A percentile compares a stretch with the other conserved stretches of the same genome.
These are phyloP conservation scores for Tolypocladium tropicale DNA, from an alignment of 2,329 filamentous ascomycete species.

Conservation along the genomic window DNA sequence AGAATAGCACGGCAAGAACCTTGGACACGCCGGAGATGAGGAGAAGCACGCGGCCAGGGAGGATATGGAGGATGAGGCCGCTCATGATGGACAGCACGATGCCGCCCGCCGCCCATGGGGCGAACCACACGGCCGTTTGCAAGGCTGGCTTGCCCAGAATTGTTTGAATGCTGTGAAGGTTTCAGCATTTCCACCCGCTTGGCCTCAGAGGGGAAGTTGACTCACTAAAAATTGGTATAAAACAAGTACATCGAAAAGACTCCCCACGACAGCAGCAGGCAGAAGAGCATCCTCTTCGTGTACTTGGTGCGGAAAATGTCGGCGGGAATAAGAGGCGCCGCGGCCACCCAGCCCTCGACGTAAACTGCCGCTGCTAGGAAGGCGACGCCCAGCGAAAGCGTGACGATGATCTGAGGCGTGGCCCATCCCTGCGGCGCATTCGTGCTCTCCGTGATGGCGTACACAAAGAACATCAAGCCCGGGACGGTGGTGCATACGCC, in stretches of 20 bases:
- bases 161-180: constrained; percentile 32
- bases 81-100: constrained; percentile 43
- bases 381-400: constrained; percentile 45
- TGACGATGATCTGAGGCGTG: constrained; percentile 52
- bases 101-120: constrained; percentile 48
- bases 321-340: constrained; percentile 49
- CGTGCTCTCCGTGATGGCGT: constrained; percentile 56
- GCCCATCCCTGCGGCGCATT: constrained; percentile 52
- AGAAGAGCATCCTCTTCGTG: constrained; percentile 46
- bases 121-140: constrained; percentile 47
- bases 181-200: background rate
- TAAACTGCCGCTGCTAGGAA: constrained; percentile 46
- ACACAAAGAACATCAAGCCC: constrained; percentile 56
- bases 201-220: constrained; percentile 4
- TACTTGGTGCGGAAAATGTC: constrained; percentile 53
- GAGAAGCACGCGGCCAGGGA: constrained; percentile 43
- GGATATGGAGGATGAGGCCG: constrained; percentile 44
- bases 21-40: constrained; percentile 41
- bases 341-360: constrained; percentile 53
- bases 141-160: constrained; percentile 42
- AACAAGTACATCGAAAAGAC: constrained; percentile 53
- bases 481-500: constrained; percentile 42
- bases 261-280: constrained; percentile 39
- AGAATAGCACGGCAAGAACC: constrained; percentile 39
- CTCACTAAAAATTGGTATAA: constrained; percentile 55